Base-by-base conservation (phyloP, 2,329 filamentous ascomycete genomes). In the Botrytis galanthina region DNA sequence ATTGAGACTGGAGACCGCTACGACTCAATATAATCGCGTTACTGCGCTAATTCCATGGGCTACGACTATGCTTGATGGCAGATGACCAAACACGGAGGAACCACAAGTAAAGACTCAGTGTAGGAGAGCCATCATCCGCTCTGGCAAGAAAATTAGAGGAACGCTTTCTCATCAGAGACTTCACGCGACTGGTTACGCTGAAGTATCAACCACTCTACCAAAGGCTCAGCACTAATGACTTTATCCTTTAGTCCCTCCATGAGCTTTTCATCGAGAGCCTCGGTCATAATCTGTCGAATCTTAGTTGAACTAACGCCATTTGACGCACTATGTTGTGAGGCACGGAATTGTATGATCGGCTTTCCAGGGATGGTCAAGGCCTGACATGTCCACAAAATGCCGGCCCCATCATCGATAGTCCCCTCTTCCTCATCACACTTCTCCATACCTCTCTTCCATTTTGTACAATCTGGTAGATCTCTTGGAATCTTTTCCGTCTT, bases 291-390 rank as follows among this genome's bases (percentile, higher is more conserved):
- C 29, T 32, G 35, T 42, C 66, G 66, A 39, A 68, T 68, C 16
- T 68, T 68, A 2, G 66, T 68, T 26, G 66, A 68, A 22, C 66
- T 68, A 42, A 68, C 26, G 10, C 66, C 66, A 26, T 68, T 68
- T 18, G 66, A 68, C 5, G 35, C 48, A 26, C 66, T 68, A 6
- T 20, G 29, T 5, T 68, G 35, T 0, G 66, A 68, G 18, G 66
- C 66, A 42, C 66, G 66, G 3, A 68, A 68, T 9, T 42, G 16
- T 8, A 68, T 68, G 0, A 29, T 57, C 7, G 46, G 66, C 3
- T 42, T 68, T 42, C 18, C 18, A 42, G 35, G 3, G 3, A 57
- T 18, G 5, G 46, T 68, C 35, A 42, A 42, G 7, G 66, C 26
- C 10, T 32, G 18, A 18, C 35, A 57, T 22, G 2, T 29, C 64